A percentile compares a stretch with the other conserved stretches of the same genome.
phyloP scores from a whole-genome alignment of 2,329 filamentous ascomycete species.

The Arthrobotrys iridis region DNA sequence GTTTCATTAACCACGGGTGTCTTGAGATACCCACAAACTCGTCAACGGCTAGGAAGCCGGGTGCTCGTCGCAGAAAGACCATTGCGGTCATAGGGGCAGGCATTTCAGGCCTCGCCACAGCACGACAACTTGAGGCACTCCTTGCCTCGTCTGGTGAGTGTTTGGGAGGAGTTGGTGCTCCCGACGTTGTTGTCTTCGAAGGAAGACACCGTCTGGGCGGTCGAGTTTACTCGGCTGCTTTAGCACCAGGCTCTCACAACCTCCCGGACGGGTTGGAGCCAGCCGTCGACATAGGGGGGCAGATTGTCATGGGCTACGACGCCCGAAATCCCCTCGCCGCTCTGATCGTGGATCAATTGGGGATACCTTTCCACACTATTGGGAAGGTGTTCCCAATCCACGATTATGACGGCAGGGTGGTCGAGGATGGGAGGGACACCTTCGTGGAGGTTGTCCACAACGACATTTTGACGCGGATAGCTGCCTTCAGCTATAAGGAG shows the following conservation, averaged over 20 bases:
- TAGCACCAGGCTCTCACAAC: conserved; percentile 68
- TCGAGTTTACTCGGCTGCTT: conserved; percentile 85
- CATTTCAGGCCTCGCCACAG: conserved; percentile 91
- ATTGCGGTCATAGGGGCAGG: conserved; percentile 90
- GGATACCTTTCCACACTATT: conserved; percentile 81
- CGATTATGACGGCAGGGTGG: conserved; percentile 79
- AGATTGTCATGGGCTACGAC: conserved; percentile 98
- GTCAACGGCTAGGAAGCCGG: conserved; percentile 58
- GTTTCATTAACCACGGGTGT: conserved; percentile 97
- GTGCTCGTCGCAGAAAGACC: conserved; percentile 68
- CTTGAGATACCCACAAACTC: conserved; percentile 72
- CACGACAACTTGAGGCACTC: conserved; percentile 86
- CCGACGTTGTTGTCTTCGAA: conserved; percentile 82
- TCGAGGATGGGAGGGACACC: conserved; percentile 80
- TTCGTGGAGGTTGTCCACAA: conserved; percentile 93
- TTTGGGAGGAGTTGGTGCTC: conserved; percentile 72
- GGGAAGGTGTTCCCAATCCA: conserved; percentile 86
- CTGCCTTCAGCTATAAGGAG: conserved; percentile 84
- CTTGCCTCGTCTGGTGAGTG: conserved; percentile 80
- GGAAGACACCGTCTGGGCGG: conserved; percentile 88
- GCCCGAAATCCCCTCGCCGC: conserved; percentile 88
- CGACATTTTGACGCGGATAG: conserved; percentile 89
- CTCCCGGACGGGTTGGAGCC: conserved; percentile 69
- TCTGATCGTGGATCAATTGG: conserved; percentile 88
- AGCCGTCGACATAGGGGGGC: conserved; percentile 94